These are phyloP conservation scores for Cystofilobasidium macerans DNA, from an alignment of 768 basidiomycete genomes.

Conservation along the genomic window DNA sequence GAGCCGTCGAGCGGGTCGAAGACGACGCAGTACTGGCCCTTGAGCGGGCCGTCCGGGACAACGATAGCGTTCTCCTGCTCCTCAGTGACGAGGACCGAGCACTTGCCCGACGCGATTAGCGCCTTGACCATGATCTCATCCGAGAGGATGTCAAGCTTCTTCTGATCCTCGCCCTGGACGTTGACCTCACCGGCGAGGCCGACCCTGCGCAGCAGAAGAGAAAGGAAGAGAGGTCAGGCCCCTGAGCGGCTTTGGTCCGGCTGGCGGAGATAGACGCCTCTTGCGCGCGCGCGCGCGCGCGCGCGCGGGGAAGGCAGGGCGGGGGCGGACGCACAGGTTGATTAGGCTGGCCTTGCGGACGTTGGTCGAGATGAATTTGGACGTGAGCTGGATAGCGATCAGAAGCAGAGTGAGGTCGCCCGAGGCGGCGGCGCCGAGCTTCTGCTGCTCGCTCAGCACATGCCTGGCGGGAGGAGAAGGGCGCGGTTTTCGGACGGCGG, in stretches of 20 bases:
- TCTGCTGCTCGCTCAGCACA: constrained; percentile 74
- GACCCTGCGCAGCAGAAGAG: constrained; percentile 47
- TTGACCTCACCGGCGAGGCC: constrained; percentile 94
- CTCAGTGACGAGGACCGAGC: constrained; percentile 91
- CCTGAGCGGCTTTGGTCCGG: too few species aligned
- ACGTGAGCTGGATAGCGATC: constrained; percentile 88
- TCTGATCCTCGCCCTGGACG: constrained; percentile 97
- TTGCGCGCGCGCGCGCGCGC: background rate
- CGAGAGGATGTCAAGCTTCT: constrained; percentile 88
- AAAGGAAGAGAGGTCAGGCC: too few species aligned
- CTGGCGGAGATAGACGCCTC: too few species aligned
- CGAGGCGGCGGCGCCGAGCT: constrained; percentile 68
- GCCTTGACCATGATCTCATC: constrained; percentile 99
- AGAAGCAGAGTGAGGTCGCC: constrained; percentile 90
- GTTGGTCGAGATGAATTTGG: constrained; percentile 93
- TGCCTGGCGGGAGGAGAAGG: constrained; percentile 46
- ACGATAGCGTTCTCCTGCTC: constrained; percentile 74
- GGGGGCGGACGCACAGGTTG: constrained; percentile 65
- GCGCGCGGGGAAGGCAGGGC: too few species aligned
- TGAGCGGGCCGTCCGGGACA: constrained; percentile 66
- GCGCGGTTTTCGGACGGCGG: constrained; percentile 14
- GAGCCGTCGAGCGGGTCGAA: constrained; percentile 96
- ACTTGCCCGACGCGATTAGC: constrained; percentile 89
- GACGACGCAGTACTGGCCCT: constrained; percentile 90
- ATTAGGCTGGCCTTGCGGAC: constrained; percentile 93